Percentiles rank a stretch among this genome's conserved stretches.
Conservation (phyloP, 495 filamentous ascomycete species). For the Evansstolkia leycettana region DNA sequence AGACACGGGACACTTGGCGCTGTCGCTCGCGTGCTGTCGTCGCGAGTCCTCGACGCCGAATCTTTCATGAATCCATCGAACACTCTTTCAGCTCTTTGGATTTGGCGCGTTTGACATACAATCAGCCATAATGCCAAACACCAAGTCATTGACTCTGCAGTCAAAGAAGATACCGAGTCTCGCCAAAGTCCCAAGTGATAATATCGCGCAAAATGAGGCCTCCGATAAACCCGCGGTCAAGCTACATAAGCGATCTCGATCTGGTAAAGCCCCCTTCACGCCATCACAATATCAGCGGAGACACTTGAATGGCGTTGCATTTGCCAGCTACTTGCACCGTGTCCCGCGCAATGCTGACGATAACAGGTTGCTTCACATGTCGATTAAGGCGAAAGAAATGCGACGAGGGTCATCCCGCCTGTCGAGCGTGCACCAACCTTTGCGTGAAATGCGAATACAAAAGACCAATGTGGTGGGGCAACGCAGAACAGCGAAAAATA, state of each 20-base stretch:
- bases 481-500: slow-evolving; percentile 65
- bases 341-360: slow-evolving; percentile 14
- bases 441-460: slow-evolving; percentile 88
- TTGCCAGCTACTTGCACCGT: too few species aligned
- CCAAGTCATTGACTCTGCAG: slow-evolving; percentile 31
- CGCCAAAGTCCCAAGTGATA: background rate
- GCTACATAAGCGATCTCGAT: slow-evolving; percentile 86
- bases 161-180: slow-evolving; percentile 6
- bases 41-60: slow-evolving; percentile 3
- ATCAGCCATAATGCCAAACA: slow-evolving; percentile 17
- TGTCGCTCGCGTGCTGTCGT: slow-evolving; percentile 2
- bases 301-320: too few species aligned
- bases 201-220: slow-evolving; percentile 6
- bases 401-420: slow-evolving; percentile 79
- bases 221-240: slow-evolving; percentile 53
- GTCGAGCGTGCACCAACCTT: slow-evolving; percentile 81
- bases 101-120: slow-evolving; percentile 4
- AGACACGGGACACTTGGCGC: slow-evolving; percentile 7
- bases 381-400: slow-evolving; percentile 94
- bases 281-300: too few species aligned
- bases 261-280: too few species aligned
- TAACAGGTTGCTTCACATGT: slow-evolving; percentile 90
- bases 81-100: too few species aligned
- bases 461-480: slow-evolving; percentile 93
- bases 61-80: too few species aligned